Base-by-base conservation (phyloP, 1,284 basidiomycete genomes). In the Cutaneotrichosporon sp. region DNA sequence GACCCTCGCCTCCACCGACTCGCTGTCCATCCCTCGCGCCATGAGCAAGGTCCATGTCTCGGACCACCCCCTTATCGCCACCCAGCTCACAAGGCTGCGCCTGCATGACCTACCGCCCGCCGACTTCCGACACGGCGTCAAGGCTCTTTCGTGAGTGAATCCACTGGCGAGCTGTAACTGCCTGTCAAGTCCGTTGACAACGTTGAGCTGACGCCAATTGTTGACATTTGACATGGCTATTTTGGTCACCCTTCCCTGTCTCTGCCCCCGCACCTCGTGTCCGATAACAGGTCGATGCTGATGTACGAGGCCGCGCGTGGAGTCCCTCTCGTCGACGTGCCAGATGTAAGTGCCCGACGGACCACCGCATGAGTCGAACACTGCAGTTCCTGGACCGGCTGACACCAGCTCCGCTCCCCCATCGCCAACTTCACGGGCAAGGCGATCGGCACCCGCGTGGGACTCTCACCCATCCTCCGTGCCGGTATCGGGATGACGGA, bases 401-500 rank as follows among this genome's bases (percentile, higher is more conserved):
- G 65, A 73, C 53, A 62, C 10, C 55, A 73, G 72, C 66, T 75
- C 4, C 63, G 68, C 55, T 68, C 74, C 5, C 76, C 77, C 42
- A 63, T 77, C 27, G 69, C 74, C 1, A 46, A 64, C 9, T 78
- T 72, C 58, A 75, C 72, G 0, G 77, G 76, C 32, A 62, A 69
- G 26, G 61, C 66, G n/a, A 61, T 78, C 43, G 66, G 70, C 6
- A 65, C 86, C 16, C 81, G 82, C 44, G 82, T 97, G 54, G 93
- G 90, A 7, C 75, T 97, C 48, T 86, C 88, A 3, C 93, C 93
- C 29, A 90, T 97, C 65, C 78, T 97, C 51, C 84, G 93, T 46
- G 93, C 93, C 14, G 93, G 93, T 19, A 78, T 93, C 52, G 90
- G 90, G n/a, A 92, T 97, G 88, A 83, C 87, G 0, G 90, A 96